Percentiles rank a stretch among this genome's conserved stretches.
phyloP scores from a whole-genome alignment of 108 stramenopile genomes.

The Skeletonema grethae region DNA sequence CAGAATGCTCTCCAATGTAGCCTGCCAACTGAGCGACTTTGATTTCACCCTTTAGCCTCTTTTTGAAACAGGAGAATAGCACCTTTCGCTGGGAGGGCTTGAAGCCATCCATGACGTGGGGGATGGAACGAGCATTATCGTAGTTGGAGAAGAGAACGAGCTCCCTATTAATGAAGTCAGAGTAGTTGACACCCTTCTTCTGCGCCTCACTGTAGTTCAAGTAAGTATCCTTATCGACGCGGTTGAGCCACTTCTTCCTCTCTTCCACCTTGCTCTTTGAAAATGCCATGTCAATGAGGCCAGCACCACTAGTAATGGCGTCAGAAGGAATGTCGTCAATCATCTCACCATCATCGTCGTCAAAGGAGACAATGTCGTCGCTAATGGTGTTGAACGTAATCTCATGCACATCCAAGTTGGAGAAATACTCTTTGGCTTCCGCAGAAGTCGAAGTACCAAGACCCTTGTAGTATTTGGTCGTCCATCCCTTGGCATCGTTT shows the following conservation, averaged over 20 bases:
- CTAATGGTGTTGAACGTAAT: slow-evolving; percentile 53
- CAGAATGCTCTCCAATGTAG: slow-evolving; percentile 90
- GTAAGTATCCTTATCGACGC: slow-evolving; percentile 72
- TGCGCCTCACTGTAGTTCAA: slow-evolving; percentile 76
- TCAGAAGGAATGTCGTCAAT: slow-evolving; percentile 16
- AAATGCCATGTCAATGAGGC: slow-evolving; percentile 96
- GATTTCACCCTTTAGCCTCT: slow-evolving; percentile 92
- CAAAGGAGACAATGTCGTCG: slow-evolving; percentile 31
- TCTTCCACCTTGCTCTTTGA: slow-evolving; percentile 89
- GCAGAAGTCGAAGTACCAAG: slow-evolving; percentile 92
- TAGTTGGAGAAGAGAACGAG: slow-evolving; percentile 91
- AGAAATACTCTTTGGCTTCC: slow-evolving; percentile 88
- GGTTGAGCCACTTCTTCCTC: slow-evolving; percentile 89
- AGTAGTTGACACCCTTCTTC: slow-evolving; percentile 64
- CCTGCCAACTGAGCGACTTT: slow-evolving; percentile 92
- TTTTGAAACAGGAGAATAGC: slow-evolving; percentile 94
- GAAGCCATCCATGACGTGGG: slow-evolving; percentile 91
- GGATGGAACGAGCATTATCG: slow-evolving; percentile 94
- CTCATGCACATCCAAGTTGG: slow-evolving; percentile 61
- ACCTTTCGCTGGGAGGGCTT: slow-evolving; percentile 98
- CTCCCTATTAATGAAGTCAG: slow-evolving; percentile 93
- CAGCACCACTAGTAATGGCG: slow-evolving; percentile 48
- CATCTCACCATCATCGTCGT: slow-evolving; percentile 11
- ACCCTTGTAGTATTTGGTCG: slow-evolving; percentile 97
- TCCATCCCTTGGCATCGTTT: slow-evolving; percentile 90